Base-by-base conservation (phyloP, 441 rosid genomes). In the Cnidoscolus chayamansa region DNA sequence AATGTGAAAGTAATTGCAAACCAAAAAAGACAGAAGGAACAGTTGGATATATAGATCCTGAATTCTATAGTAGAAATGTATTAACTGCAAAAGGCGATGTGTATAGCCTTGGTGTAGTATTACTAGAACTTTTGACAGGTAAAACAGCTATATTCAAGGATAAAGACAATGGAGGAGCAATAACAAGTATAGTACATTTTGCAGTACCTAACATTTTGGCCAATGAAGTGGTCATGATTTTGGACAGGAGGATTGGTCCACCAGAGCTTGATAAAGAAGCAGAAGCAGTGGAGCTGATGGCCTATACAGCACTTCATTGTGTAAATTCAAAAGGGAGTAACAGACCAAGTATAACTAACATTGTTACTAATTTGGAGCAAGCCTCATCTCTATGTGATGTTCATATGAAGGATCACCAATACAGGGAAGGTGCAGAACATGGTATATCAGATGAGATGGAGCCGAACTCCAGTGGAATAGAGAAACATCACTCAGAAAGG, bases 41-140 rank as follows among this genome's bases (percentile, higher is more conserved):
- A 2, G 90, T 88, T 2, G 98, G 97, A 15, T 93, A 93, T 79
- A 88, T 91, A 1, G 98, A 93, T 79, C 98, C 98, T 0, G 97
- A 93, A 67, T 93, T 90, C 79, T 88, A 88, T 17, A 88, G 85
- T 25, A 76, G 78, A 15, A 87, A 88, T 45, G 90, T 89, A 13
- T 63, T 88, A 68, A 93, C 97, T 0, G 81, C 86, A 0, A 90
- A 89, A 84, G 91, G 97, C 15, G 98, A 93, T 30, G 94, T 93
- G 7, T 93, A 93, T 7, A 40, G 45, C 6, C 45, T 40, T 40
- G 66, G 66, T 37, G 66, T 37, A 1, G 50, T 63, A n/a, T n/a
- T 63, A 3, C 30, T 40, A 63, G 66, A 63, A 63, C 30, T 63
- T n/a, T 63, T 63, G 30, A 63, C 30, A 0, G 66, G 66, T 0